A percentile compares a stretch with the other conserved stretches of the same genome.
These are phyloP conservation scores for Linaria vulgaris DNA, from an alignment of 257 asterid genomes.

Conservation along the genomic window DNA sequence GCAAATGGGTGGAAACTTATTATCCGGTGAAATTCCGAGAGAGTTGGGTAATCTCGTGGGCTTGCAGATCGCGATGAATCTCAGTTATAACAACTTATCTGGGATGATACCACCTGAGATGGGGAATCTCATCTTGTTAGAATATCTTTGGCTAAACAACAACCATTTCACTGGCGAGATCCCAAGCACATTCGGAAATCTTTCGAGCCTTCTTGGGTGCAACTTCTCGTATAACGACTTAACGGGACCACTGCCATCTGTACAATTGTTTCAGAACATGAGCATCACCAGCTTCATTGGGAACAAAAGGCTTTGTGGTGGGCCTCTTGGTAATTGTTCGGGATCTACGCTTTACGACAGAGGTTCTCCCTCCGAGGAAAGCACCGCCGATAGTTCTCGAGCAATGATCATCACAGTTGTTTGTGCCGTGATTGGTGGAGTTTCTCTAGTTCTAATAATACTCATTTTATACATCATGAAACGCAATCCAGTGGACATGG, in stretches of 20 bases:
- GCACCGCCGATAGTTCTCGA: conserved; percentile 33
- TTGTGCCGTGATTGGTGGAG: conserved; percentile 73
- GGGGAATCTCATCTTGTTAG: conserved; percentile 74
- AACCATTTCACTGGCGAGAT: conserved; percentile 76
- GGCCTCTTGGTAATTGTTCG: conserved; percentile 68
- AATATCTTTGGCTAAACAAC: conserved; percentile 64
- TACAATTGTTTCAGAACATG: conserved; percentile 70
- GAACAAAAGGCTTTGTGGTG: conserved; percentile 82
- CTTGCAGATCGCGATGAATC: conserved; percentile 81
- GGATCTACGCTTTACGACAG: conserved; percentile 27
- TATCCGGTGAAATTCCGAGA: conserved; percentile 75
- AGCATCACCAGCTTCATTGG: conserved; percentile 68
- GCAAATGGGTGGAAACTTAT: conserved; percentile 78
- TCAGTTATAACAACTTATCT: conserved; percentile 69
- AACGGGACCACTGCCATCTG: conserved; percentile 75
- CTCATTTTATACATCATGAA: conserved; percentile 68
- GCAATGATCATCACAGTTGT: conserved; percentile 63
- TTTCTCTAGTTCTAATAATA: conserved; percentile 70
- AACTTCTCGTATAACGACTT: conserved; percentile 76
- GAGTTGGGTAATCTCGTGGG: conserved; percentile 72
- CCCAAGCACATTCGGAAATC: conserved; percentile 71
- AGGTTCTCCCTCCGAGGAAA: conserved; percentile 29
- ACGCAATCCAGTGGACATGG: conserved; percentile 46
- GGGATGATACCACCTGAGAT: conserved; percentile 79
- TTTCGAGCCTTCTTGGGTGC: conserved; percentile 83